These are phyloP conservation scores for Poteriospumella lacustris DNA, from an alignment of 108 stramenopile genomes.

Conservation along the genomic window DNA sequence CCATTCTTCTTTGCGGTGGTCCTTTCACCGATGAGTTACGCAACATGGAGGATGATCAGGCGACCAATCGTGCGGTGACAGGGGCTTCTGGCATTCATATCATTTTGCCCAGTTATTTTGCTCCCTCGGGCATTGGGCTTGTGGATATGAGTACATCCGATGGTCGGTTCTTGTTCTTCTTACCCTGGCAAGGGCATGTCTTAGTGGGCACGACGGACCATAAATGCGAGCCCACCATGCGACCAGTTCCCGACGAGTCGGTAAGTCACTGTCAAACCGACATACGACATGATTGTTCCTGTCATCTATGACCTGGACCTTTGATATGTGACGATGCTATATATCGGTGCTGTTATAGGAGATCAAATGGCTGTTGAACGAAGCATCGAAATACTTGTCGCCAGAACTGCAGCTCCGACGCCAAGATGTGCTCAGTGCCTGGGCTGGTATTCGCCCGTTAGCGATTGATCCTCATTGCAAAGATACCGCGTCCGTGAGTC, in stretches of 20 bases:
- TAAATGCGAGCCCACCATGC: constrained; percentile 62
- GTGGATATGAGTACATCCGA: constrained; percentile 92
- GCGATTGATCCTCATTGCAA: constrained; percentile 47
- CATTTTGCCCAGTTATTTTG: constrained; percentile 87
- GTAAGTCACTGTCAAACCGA: neutral
- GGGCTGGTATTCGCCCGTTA: constrained; percentile 61
- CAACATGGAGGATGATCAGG: neutral
- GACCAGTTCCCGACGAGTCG: constrained; percentile 70
- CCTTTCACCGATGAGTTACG: constrained; percentile 88
- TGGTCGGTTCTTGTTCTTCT: constrained; percentile 92
- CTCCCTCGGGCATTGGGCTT: constrained; percentile 79
- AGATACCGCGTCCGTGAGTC: constrained; percentile 15
- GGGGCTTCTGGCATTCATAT: constrained; percentile 83
- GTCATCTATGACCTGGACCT: neutral
- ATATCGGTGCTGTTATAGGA: constrained; percentile 72
- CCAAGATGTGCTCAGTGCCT: constrained; percentile 57
- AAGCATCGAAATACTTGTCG: constrained; percentile 73
- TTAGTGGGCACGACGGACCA: constrained; percentile 91
- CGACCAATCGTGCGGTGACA: neutral
- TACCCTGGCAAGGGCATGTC: constrained; percentile 91
- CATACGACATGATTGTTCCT: neutral
- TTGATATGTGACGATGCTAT: no score
- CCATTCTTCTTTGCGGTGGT: constrained; percentile 89
- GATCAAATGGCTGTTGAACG: constrained; percentile 86
- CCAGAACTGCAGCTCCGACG: constrained; percentile 42